Conservation (phyloP, 129 eudicot genomes). For the Glebionis coronaria region DNA sequence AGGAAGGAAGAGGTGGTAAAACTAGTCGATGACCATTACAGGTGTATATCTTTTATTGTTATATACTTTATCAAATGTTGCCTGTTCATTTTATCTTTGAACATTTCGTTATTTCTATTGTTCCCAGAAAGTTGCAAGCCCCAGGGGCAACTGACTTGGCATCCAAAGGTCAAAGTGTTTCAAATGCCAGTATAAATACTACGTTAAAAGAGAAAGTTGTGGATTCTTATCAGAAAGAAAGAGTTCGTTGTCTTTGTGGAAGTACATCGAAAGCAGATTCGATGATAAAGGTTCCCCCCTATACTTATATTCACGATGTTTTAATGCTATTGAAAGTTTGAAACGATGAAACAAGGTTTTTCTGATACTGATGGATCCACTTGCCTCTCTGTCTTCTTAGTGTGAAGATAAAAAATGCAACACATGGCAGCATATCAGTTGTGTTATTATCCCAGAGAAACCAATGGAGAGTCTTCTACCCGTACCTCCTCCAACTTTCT, state of each 20-base stretch:
- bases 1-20: conserved; percentile 85
- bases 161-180: conserved; percentile 59
- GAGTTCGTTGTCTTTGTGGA: conserved; percentile 86
- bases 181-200: conserved; percentile 42
- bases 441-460: conserved; percentile 85
- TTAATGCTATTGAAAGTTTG: neutral
- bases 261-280: conserved; percentile 63
- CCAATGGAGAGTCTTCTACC: conserved; percentile 73
- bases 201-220: conserved; percentile 64
- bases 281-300: conserved; percentile 65
- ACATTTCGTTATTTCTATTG: neutral
- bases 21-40: conserved; percentile 88
- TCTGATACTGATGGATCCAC: neutral
- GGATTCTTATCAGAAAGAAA: conserved; percentile 54
- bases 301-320: neutral
- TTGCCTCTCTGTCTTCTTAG: conserved; percentile 36
- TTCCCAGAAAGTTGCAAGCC: conserved; percentile 82
- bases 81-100: conserved; percentile 15
- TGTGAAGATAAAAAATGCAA: conserved; percentile 85
- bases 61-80: neutral
- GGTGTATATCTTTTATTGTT: conserved; percentile 37
- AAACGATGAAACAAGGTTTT: neutral
- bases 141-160: conserved; percentile 84
- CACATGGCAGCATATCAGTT: conserved; percentile 79
- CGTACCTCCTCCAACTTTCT: conserved; percentile 58